These are phyloP conservation scores for Helenozyma baotianmanensis DNA, from an alignment of 805 yeast species.

Conservation along the genomic window DNA sequence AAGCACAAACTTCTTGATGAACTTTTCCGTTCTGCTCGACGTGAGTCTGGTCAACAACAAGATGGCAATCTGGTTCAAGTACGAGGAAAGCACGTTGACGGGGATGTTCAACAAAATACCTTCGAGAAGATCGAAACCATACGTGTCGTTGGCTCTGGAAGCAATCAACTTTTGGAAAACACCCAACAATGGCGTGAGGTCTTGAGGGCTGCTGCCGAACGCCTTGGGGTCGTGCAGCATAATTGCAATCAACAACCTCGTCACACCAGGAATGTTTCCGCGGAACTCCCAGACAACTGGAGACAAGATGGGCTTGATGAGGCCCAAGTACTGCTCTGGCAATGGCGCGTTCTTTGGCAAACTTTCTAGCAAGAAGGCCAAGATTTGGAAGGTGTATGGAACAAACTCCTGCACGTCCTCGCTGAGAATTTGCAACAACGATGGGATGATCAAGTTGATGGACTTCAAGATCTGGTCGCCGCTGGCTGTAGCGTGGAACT, in stretches of 20 bases:
- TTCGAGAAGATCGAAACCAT: slow-evolving; percentile 83
- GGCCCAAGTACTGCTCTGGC: slow-evolving; percentile 59
- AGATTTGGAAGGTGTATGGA: slow-evolving; percentile 88
- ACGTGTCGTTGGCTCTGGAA: slow-evolving; percentile 71
- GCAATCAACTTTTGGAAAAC: slow-evolving; percentile 93
- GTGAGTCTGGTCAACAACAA: slow-evolving; percentile 78
- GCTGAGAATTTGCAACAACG: slow-evolving; percentile 61
- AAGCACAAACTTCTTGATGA: slow-evolving; percentile 61
- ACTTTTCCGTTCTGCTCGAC: slow-evolving; percentile 76
- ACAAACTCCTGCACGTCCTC: slow-evolving; percentile 91
- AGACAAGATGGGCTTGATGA: slow-evolving; percentile 77
- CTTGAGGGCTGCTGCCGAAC: slow-evolving; percentile 31
- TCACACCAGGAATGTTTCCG: slow-evolving; percentile 92
- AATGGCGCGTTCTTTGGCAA: slow-evolving; percentile 47
- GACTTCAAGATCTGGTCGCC: slow-evolving; percentile 20
- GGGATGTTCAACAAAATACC: slow-evolving; percentile 59
- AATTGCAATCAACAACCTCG: slow-evolving; percentile 71
- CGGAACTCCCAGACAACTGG: slow-evolving; percentile 92
- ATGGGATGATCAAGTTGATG: slow-evolving; percentile 58
- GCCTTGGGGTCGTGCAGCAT: slow-evolving; percentile 43
- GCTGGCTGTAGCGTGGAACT: slow-evolving; percentile 34
- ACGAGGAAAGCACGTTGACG: slow-evolving; percentile 44
- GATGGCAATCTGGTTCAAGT: slow-evolving; percentile 66
- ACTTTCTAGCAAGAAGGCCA: slow-evolving; percentile 69
- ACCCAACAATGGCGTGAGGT: slow-evolving; percentile 77